Percentiles rank a stretch among this genome's conserved stretches.
phyloP scores from a whole-genome alignment of 1,284 basidiomycete genomes.

The Kalmanozyma brasiliensis region DNA sequence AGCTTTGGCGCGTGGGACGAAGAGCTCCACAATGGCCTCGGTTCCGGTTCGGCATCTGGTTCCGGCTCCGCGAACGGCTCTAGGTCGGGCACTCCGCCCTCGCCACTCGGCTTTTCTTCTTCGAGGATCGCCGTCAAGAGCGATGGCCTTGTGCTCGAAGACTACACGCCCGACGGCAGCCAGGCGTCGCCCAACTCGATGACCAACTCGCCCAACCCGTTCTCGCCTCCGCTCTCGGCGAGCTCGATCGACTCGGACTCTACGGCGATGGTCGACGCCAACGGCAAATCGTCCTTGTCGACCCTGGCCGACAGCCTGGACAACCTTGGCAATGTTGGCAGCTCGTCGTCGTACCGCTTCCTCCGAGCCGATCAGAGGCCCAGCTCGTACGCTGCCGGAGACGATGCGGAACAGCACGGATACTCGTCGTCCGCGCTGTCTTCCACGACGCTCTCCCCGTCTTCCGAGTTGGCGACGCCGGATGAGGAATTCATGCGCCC shows the following conservation, averaged over 20 bases:
- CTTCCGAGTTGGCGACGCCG: slow-evolving; percentile 48
- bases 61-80: slow-evolving; percentile 30
- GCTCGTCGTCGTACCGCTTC: slow-evolving; percentile 26
- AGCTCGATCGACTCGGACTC: slow-evolving; percentile 57
- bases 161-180: slow-evolving; percentile 53
- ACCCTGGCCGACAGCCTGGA: slow-evolving; percentile 32
- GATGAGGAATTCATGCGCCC: slow-evolving; percentile 52
- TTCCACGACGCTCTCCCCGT: slow-evolving; percentile 41
- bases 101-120: slow-evolving; percentile 29
- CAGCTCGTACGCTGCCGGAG: slow-evolving; percentile 29
- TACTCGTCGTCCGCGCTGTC: slow-evolving; percentile 41
- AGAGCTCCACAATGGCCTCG: slow-evolving; percentile 17
- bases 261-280: slow-evolving; percentile 36
- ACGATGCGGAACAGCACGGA: slow-evolving; percentile 37
- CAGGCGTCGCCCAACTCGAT: slow-evolving; percentile 56
- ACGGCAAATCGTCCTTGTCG: slow-evolving; percentile 14
- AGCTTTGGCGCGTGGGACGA: slow-evolving; percentile 37
- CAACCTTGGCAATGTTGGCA: slow-evolving; percentile 19
- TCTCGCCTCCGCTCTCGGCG: slow-evolving; percentile 52
- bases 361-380: slow-evolving; percentile 32
- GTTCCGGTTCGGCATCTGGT: slow-evolving; percentile 31
- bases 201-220: slow-evolving; percentile 50
- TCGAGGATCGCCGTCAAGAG: slow-evolving; percentile 30
- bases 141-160: slow-evolving; percentile 45
- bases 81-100: slow-evolving; percentile 35